These are phyloP conservation scores for Phlebopus sp. DNA, from an alignment of 1,284 basidiomycete species.

Conservation along the genomic window DNA sequence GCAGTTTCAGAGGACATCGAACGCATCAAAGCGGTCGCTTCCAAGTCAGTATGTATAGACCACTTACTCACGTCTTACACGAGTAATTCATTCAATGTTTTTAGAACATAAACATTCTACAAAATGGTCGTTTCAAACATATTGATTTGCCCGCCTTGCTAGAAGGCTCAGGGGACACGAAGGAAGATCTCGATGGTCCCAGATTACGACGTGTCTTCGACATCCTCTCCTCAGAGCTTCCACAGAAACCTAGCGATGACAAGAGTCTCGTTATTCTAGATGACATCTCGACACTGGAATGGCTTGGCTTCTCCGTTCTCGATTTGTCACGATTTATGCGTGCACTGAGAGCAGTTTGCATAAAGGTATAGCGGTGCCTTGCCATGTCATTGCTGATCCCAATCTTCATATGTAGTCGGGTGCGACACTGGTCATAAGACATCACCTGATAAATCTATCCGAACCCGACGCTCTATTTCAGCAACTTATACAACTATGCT, in stretches of 20 bases:
- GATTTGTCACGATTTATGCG: slow-evolving; percentile 56
- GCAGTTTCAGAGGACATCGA: slow-evolving; percentile 54
- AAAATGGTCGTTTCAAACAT: slow-evolving; percentile 47
- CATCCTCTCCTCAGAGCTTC: slow-evolving; percentile 23
- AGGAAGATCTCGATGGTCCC: slow-evolving; percentile 9
- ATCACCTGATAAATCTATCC: slow-evolving; percentile 54
- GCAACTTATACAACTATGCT: slow-evolving; percentile 53
- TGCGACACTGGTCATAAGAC: slow-evolving; percentile 55
- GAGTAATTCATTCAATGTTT: slow-evolving; percentile 1
- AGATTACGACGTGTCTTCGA: slow-evolving; percentile 36
- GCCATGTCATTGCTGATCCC: not conserved
- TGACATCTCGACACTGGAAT: slow-evolving; percentile 61
- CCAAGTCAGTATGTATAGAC: slow-evolving; percentile 50
- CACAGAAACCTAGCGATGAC: slow-evolving; percentile 1
- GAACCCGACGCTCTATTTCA: slow-evolving; percentile 59
- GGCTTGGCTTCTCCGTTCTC: slow-evolving; percentile 54
- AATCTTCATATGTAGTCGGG: slow-evolving; percentile 36
- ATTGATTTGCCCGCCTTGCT: slow-evolving; percentile 39
- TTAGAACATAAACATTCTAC: slow-evolving; percentile 54
- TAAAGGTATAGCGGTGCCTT: slow-evolving; percentile 41
- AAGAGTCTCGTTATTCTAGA: slow-evolving; percentile 59
- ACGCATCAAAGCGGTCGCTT: slow-evolving; percentile 59
- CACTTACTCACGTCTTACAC: not conserved
- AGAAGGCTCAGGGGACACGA: slow-evolving; percentile 16
- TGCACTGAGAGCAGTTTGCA: slow-evolving; percentile 52